Evolutionary conservation across 2,329 filamentous ascomycete genomes (phyloP).

Genomic region (Ascocoryne sarcoides): DNA sequence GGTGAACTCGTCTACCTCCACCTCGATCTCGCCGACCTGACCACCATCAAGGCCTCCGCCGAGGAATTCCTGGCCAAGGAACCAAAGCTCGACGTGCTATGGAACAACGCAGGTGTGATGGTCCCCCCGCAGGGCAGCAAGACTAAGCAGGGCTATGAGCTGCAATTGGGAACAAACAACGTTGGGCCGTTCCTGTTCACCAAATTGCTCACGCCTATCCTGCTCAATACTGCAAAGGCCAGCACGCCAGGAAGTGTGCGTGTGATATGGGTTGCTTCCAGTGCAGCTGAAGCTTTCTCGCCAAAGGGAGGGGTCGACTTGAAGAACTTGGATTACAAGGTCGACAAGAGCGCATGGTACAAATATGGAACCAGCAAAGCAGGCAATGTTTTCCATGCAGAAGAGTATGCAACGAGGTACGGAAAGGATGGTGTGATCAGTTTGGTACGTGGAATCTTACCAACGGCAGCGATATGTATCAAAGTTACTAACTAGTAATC

Average conservation of each 20-base stretch:
- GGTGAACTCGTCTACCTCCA: conserved; percentile 31
- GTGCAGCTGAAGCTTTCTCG: conserved; percentile 18
- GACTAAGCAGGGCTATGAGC: conserved; percentile 30
- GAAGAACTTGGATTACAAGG: conserved; percentile 21
- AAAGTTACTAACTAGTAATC: background rate
- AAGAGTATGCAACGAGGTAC: conserved; percentile 20
- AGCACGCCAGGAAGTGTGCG: conserved; percentile 23
- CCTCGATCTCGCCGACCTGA: conserved; percentile 33
- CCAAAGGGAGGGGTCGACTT: conserved; percentile 19
- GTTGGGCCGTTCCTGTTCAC: conserved; percentile 33
- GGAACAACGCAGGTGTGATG: conserved; percentile 35
- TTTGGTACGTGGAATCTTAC: conserved; percentile 13
- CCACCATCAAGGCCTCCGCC: conserved; percentile 31
- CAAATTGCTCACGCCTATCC: conserved; percentile 29
- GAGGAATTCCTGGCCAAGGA: conserved; percentile 31
- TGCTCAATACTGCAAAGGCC: conserved; percentile 25
- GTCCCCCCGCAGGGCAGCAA: conserved; percentile 27
- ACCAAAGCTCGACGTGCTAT: conserved; percentile 32
- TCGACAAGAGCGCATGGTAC: conserved; percentile 8
- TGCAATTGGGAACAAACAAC: conserved; percentile 31
- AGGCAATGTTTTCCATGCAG: conserved; percentile 19
- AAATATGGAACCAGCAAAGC: conserved; percentile 24
- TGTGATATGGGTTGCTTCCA: conserved; percentile 29
- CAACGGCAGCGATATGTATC: background rate
- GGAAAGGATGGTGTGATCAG: conserved; percentile 20